These are phyloP conservation scores for Komagataella mondaviorum DNA, from an alignment of 805 yeast species.

Conservation along the genomic window DNA sequence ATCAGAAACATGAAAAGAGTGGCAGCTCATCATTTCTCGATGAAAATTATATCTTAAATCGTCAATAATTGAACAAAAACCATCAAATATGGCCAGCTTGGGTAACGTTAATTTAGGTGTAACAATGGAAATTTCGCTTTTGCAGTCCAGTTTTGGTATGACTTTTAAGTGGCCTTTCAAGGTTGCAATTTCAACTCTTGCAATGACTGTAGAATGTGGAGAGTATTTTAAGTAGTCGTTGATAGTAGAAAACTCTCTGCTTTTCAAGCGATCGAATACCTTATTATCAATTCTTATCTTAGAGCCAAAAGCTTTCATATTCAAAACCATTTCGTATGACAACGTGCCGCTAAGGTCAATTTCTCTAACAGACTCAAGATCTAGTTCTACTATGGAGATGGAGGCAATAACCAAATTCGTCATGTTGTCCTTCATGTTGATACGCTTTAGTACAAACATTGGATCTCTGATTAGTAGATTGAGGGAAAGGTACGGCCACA, in stretches of 20 bases:
- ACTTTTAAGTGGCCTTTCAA: neutral
- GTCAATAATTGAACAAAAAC: constrained; percentile 7
- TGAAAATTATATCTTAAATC: constrained; percentile 1
- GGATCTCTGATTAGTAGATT: constrained; percentile 16
- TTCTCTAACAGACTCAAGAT: neutral
- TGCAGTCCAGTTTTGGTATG: neutral
- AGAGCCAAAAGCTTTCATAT: neutral
- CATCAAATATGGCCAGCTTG: constrained; percentile 15
- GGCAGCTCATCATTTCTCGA: neutral
- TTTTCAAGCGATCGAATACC: neutral
- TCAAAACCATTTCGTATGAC: neutral
- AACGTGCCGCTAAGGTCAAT: neutral
- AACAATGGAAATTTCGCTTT: neutral
- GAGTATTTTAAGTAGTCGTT: neutral
- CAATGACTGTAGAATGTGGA: neutral
- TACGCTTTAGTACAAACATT: constrained; percentile 10
- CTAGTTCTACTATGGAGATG: neutral
- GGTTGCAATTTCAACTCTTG: neutral
- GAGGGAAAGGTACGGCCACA: constrained; percentile 10
- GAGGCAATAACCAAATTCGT: neutral
- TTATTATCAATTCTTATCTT: neutral
- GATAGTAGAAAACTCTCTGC: neutral
- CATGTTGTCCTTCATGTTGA: constrained; percentile 1
- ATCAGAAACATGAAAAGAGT: neutral
- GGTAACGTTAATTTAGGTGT: neutral